Percentiles rank a stretch among this genome's conserved stretches.
Evolutionary conservation across 768 basidiomycete species (phyloP).

Genomic region (Boletus rubropictus): DNA sequence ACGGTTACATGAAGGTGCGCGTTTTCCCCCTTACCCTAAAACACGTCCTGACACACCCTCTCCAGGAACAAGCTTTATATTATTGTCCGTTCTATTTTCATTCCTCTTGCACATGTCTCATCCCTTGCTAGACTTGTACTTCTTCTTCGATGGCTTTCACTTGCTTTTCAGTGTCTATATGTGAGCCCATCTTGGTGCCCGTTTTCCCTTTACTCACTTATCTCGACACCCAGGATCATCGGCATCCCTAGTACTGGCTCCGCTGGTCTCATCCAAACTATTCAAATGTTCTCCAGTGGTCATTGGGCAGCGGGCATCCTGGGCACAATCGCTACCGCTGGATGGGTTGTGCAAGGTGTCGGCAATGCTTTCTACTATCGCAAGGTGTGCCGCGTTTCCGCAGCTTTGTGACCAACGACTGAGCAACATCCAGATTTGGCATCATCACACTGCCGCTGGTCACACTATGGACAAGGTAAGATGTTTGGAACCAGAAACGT

Average conservation of each 20-base stretch:
- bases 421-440: constrained; percentile 53
- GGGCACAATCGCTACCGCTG: constrained; percentile 72
- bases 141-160: constrained; percentile 95
- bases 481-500: not conserved
- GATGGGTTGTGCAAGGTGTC: constrained; percentile 82
- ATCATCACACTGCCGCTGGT: constrained; percentile 74
- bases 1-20: constrained; percentile 91
- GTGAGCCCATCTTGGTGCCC: constrained; percentile 38
- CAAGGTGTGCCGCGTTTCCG: constrained; percentile 43
- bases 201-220: constrained; percentile 16
- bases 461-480: constrained; percentile 83
- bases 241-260: constrained; percentile 95
- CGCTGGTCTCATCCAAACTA: constrained; percentile 90
- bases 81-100: constrained; percentile 60
- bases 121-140: constrained; percentile 72
- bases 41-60: constrained; percentile 13
- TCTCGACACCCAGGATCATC: constrained; percentile 62
- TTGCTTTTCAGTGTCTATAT: constrained; percentile 89
- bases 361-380: constrained; percentile 80
- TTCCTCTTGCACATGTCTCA: constrained; percentile 4
- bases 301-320: constrained; percentile 78
- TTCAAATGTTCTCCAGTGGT: constrained; percentile 67
- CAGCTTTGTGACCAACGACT: constrained; percentile 7
- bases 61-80: constrained; percentile 86
- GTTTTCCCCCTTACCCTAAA: constrained; percentile 20